Percentiles rank a stretch among this genome's conserved stretches.
Conservation (phyloP, 2,329 filamentous ascomycete species). For the Cytospora leucostoma region DNA sequence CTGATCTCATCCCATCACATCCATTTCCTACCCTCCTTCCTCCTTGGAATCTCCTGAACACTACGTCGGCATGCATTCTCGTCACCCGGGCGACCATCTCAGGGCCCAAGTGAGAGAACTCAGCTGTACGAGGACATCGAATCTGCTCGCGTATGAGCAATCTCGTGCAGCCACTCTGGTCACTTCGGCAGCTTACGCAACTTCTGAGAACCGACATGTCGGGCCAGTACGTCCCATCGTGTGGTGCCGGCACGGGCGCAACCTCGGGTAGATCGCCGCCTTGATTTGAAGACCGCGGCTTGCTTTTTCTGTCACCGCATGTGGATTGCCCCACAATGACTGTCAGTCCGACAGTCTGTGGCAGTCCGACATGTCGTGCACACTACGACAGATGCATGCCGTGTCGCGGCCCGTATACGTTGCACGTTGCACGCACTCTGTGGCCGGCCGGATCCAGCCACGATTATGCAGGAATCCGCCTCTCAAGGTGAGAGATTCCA, state of each 20-base stretch:
- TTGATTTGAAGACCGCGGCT: neutral
- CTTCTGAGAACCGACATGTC: neutral
- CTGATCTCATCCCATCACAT: neutral
- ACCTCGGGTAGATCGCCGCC: constrained; percentile 3
- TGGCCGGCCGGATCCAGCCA: neutral
- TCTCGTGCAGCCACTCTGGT: neutral
- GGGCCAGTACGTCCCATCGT: neutral
- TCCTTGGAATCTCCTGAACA: neutral
- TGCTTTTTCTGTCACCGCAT: neutral
- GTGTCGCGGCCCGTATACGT: neutral
- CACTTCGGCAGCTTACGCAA: neutral
- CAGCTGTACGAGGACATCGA: neutral
- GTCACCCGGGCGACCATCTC: neutral
- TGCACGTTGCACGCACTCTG: neutral
- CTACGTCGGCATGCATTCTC: neutral
- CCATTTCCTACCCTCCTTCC: neutral
- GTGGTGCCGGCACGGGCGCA: neutral
- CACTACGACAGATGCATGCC: constrained; percentile 1
- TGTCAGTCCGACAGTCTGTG: constrained; percentile 7
- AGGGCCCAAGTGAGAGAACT: neutral
- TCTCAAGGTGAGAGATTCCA: neutral
- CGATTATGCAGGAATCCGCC: neutral
- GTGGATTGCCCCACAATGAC: constrained; percentile 10
- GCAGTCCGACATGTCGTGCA: constrained; percentile 3
- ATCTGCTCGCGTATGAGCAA: neutral